A percentile compares a stretch with the other conserved stretches of the same genome.
Evolutionary conservation across 257 asterid genomes (phyloP).

Genomic region (Forsythia suspensa): DNA sequence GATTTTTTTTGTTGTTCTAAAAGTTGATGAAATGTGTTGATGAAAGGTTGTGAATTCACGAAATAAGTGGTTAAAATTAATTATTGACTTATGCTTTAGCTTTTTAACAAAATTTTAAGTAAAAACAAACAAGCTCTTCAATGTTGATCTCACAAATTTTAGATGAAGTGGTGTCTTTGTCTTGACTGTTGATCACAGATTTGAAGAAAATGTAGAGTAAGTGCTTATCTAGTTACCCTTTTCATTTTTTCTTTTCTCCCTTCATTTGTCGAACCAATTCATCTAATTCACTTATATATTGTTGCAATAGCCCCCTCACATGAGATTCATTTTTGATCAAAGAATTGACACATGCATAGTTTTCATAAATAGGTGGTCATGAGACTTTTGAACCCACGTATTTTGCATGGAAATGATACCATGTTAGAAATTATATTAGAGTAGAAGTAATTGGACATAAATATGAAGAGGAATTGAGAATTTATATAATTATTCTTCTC

Average conservation of each 20-base stretch:
- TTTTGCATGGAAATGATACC: neutral
- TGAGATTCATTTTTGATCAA: neutral
- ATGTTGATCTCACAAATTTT: slow-evolving; percentile 23
- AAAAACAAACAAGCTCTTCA: neutral
- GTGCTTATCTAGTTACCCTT: slow-evolving; percentile 11
- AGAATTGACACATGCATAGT: too few relatives aligned
- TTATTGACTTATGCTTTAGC: too few relatives aligned
- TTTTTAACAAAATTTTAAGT: too few relatives aligned
- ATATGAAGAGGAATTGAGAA: neutral
- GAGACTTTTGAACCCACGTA: neutral
- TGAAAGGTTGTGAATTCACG: too few relatives aligned
- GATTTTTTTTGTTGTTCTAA: too few relatives aligned
- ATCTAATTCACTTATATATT: neutral
- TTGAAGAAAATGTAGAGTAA: slow-evolving; percentile 82
- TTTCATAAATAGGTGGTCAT: neutral
- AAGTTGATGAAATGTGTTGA: too few relatives aligned
- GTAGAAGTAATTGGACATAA: neutral
- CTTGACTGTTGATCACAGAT: slow-evolving; percentile 89
- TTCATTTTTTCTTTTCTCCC: neutral
- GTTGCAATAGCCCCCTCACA: neutral
- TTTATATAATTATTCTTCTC: too few relatives aligned
- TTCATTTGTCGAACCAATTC: neutral
- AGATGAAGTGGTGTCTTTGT: slow-evolving; percentile 64
- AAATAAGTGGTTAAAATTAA: too few relatives aligned
- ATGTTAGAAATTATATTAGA: neutral